These are phyloP conservation scores for Colletotrichum sidae DNA, from an alignment of 2,329 filamentous ascomycete genomes.

Conservation along the genomic window DNA sequence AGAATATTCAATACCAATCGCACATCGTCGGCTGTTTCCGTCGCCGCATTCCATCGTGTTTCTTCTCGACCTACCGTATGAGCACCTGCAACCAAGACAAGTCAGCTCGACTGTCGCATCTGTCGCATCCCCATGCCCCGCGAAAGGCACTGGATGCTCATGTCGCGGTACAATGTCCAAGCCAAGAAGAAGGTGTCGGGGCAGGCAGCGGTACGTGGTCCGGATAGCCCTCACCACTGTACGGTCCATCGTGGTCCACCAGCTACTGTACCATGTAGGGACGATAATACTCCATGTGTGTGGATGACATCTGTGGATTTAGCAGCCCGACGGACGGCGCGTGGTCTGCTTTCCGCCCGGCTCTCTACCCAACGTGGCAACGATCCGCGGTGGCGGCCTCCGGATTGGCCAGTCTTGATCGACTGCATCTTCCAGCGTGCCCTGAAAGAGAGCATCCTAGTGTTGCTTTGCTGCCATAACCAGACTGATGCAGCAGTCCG, in stretches of 20 bases:
- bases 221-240: too few species aligned
- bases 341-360: neutral
- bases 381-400: constrained; percentile 27
- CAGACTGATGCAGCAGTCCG: constrained; percentile 10
- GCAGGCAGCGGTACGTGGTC: too few species aligned
- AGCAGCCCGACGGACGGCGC: constrained; percentile 8
- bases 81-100: constrained; percentile 9
- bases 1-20: neutral
- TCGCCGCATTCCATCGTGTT: constrained; percentile 9
- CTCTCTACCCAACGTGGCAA: constrained; percentile 19
- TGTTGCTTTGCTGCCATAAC: constrained; percentile 16
- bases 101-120: neutral
- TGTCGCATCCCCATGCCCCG: constrained; percentile 14
- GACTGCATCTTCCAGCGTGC: constrained; percentile 31
- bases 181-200: neutral
- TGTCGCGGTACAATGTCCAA: neutral
- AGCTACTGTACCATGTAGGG: neutral
- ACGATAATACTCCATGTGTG: neutral
- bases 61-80: constrained; percentile 4
- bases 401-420: constrained; percentile 36
- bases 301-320: constrained; percentile 8
- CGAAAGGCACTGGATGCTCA: constrained; percentile 15
- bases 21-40: constrained; percentile 8
- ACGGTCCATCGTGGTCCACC: too few species aligned
- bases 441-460: constrained; percentile 1